Percentiles rank a stretch among this genome's conserved stretches.
Conservation (phyloP, 2,329 filamentous ascomycete species). For the Aspergillus candidus region DNA sequence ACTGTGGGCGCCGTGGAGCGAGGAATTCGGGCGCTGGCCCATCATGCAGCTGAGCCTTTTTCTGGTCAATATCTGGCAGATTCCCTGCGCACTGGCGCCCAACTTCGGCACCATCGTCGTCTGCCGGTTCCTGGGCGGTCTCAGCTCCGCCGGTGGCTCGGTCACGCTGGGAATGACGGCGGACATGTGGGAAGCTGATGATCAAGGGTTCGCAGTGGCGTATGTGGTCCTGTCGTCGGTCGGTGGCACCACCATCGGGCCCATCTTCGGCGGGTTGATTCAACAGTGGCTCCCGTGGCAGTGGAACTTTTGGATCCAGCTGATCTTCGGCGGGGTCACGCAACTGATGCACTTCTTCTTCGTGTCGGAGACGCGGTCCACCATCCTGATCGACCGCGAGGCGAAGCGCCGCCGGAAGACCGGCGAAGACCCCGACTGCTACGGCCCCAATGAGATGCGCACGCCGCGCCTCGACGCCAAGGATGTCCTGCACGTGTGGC, state of each 20-base stretch:
- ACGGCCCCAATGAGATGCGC: slow-evolving; percentile 56
- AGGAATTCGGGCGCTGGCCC: slow-evolving; percentile 74
- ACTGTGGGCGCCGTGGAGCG: slow-evolving; percentile 80
- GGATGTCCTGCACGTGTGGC: slow-evolving; percentile 44
- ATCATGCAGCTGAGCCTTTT: slow-evolving; percentile 67
- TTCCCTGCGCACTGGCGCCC: slow-evolving; percentile 64
- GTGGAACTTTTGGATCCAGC: slow-evolving; percentile 63
- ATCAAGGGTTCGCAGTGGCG: slow-evolving; percentile 68
- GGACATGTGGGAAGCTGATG: slow-evolving; percentile 65
- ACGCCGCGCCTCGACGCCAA: slow-evolving; percentile 42
- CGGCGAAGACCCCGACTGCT: slow-evolving; percentile 54
- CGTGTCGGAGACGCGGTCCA: slow-evolving; percentile 57
- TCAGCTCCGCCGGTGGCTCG: slow-evolving; percentile 65
- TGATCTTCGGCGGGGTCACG: slow-evolving; percentile 51
- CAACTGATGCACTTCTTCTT: slow-evolving; percentile 48
- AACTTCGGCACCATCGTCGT: slow-evolving; percentile 66
- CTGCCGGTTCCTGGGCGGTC: slow-evolving; percentile 60
- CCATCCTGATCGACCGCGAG: slow-evolving; percentile 52
- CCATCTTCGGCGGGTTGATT: slow-evolving; percentile 49
- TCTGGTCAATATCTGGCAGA: slow-evolving; percentile 71
- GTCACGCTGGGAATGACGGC: slow-evolving; percentile 70
- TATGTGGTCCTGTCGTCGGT: slow-evolving; percentile 75
- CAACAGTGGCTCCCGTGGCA: slow-evolving; percentile 47
- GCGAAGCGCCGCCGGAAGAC: slow-evolving; percentile 51
- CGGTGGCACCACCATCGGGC: slow-evolving; percentile 61